Percentiles rank a stretch among this genome's conserved stretches.
These are phyloP conservation scores for Orbilia blumenaviensis DNA, from an alignment of 2,329 filamentous ascomycete genomes.

Conservation along the genomic window DNA sequence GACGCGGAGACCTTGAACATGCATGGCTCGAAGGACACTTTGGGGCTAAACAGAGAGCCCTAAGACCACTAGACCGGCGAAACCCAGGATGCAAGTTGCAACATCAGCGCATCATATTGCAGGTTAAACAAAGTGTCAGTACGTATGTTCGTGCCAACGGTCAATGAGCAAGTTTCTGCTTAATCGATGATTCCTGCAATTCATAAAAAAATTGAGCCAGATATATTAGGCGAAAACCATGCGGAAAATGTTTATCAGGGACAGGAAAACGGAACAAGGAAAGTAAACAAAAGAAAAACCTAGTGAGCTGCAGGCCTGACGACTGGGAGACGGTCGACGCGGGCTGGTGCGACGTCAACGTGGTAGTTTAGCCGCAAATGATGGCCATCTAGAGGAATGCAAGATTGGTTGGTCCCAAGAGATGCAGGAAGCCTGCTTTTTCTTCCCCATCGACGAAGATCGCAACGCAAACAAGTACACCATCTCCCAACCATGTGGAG, in stretches of 20 bases:
- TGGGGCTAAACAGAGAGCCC: conserved; percentile 15
- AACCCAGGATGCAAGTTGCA: conserved; percentile 44
- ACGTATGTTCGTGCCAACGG: neutral
- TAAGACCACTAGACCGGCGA: conserved; percentile 42
- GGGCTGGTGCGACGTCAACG: conserved; percentile 36
- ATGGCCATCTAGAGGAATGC: conserved; percentile 6
- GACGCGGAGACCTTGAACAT: neutral
- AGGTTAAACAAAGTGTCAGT: conserved; percentile 2
- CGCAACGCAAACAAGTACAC: conserved; percentile 17
- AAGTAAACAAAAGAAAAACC: conserved; percentile 3
- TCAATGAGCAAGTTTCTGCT: conserved; percentile 1
- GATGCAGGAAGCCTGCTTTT: conserved; percentile 31
- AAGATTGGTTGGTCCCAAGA: neutral
- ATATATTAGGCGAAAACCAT: neutral
- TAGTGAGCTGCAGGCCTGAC: conserved; percentile 33
- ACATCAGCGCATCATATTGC: conserved; percentile 41
- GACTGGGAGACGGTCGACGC: conserved; percentile 14
- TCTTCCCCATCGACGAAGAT: conserved; percentile 4
- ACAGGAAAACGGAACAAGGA: neutral
- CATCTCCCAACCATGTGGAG: conserved; percentile 39
- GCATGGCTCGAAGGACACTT: neutral
- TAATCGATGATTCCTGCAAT: neutral
- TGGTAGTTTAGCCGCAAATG: conserved; percentile 44
- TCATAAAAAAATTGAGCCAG: neutral
- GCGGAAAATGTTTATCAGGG: conserved; percentile 1